Base-by-base conservation (phyloP, 2,329 filamentous ascomycete genomes). In the Penicillium sp. region DNA sequence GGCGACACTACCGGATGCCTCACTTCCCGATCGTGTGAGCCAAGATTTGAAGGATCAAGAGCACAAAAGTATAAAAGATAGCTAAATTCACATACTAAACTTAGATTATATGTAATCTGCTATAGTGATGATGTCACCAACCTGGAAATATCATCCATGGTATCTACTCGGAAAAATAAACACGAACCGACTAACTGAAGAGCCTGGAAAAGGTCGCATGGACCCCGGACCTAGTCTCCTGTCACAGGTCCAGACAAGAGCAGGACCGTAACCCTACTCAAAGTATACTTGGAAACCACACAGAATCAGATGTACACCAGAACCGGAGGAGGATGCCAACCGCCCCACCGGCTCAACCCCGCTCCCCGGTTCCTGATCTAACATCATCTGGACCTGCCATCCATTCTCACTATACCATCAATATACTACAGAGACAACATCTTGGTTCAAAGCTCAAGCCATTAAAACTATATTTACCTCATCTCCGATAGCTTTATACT, bases 291-390 rank as follows among this genome's bases (percentile, higher is more conserved):
- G 9, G 18, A n/a, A 41, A 27, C 13, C 39, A 16, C 18, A 9
- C 13, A 22, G 25, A 47, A 48, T 43, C 46, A 48, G 22, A 42
- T 48, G n/a, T 25, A 45, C 22, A 40, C 25, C 3, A 22, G 6
- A 22, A 9, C 22, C 22, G 3, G 39, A 27, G 3, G 39, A 27
- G 39, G 39, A 41, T 20, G 27, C 11, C 27, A 11, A 40, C 5
- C 40, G 52, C 54, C 56, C 54, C 54, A 51, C 48, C 48, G 47
- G 18, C 30, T 45, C 49, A 48, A 59, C 56, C 54, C 52, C 54
- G 56, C 53, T 54, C 49, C 36, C 47, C 30, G 27, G 46, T 57
- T 49, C 42, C 54, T 48, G 44, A 48, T 38, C 48, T 44, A 54
- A 57, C 56, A 43, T 50, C 36, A 13, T 25, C 16, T 27, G 42